These are phyloP conservation scores for Phalaenopsis aphrodite DNA, from an alignment of 106 monocot genomes.

Conservation along the genomic window DNA sequence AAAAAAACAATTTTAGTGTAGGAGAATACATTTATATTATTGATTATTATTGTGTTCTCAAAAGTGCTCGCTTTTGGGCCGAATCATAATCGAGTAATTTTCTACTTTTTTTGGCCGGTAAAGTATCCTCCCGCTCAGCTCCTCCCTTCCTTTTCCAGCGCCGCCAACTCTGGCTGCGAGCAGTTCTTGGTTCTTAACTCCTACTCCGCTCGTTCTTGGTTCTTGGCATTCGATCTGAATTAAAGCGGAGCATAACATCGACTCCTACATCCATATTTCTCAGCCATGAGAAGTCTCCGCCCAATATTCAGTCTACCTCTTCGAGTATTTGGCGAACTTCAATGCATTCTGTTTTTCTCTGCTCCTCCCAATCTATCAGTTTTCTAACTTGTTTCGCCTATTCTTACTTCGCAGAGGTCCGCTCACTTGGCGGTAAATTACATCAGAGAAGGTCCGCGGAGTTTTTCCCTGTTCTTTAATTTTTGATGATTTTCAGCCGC, in stretches of 20 bases:
- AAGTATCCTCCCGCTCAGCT: background rate
- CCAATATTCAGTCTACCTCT: background rate
- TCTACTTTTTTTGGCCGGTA: no score
- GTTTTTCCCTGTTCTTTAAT: background rate
- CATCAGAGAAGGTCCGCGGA: background rate
- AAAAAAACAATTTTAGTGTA: no score
- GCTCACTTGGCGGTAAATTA: background rate
- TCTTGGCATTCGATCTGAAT: background rate
- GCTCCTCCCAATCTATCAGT: background rate
- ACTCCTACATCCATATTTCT: background rate
- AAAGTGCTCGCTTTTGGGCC: no score
- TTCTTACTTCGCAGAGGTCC: background rate
- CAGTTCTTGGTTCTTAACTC: no score
- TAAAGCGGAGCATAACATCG: background rate
- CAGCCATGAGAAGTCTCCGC: conserved; percentile 1
- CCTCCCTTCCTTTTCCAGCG: background rate
- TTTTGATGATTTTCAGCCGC: background rate
- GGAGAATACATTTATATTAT: no score
- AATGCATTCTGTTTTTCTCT: background rate
- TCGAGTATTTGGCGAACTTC: background rate
- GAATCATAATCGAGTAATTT: no score
- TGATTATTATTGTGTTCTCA: no score
- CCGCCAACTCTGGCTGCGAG: no score
- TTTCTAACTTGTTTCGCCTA: background rate
- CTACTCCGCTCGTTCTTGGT: background rate